Evolutionary conservation across 2,329 filamentous ascomycete species (phyloP), one percentile per base, ranked within the genome.

Genomic region (Lachnellula suecica): DNA sequence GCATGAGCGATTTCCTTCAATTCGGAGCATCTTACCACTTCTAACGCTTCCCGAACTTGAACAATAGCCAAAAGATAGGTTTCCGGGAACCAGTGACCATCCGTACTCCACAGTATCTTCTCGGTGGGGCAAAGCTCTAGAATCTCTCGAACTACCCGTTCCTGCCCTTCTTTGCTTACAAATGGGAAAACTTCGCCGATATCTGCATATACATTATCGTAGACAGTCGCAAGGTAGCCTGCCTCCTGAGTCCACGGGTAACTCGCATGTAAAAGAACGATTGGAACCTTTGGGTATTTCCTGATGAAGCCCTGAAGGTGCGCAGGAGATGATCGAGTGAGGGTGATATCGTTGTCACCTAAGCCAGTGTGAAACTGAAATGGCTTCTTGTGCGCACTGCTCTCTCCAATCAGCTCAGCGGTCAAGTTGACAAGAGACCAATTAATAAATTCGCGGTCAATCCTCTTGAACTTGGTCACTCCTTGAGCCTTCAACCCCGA

Each of bases 281-380:
- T 85, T 0, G 88, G 85, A 0, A 93, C 82, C 0, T 75, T 74
- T 0, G 87, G 80, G 59, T 88, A 91, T 19, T 78, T 72, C 35
- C 84, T 79, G 59, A 94, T 89, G 52, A 95, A 81, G 0, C 77
- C 72, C 63, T 95, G 89, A 22, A 96, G 72, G 60, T 88, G 84
- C 0, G 88, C 82, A 1, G 91, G 89, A 38, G 90, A 93, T 0
- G 89, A 81, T 46, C 79, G 80, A 2, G 82, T 72, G 23, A 95
- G 73, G 4, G 76, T 80, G 46, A 94, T 87, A 62, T 94, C 89
- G 59, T 85, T 88, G 64, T 94, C 90, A 1, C 90, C 89, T 0
- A 94, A 76, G 0, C 89, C 89, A 0, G 89, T 94, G 63, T 95
- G 90, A 58, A 96, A 88, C 63, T 95, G 90, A 11, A 95, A 74